Conservation (phyloP, 306 rosid genomes). For the Albizia julibrissin region DNA sequence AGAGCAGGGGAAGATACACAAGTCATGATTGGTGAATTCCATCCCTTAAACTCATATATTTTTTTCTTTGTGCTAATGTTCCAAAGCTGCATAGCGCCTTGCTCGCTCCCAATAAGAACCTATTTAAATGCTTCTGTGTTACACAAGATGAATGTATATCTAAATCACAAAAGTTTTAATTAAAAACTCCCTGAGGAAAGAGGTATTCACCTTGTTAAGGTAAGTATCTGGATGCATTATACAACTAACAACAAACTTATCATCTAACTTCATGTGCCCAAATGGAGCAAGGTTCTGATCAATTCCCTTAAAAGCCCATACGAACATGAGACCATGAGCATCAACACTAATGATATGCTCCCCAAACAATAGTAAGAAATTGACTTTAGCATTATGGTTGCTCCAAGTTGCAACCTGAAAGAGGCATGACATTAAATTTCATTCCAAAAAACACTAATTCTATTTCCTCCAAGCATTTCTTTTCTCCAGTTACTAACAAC, state of each 20-base stretch:
- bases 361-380: constrained; percentile 72
- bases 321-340: constrained; percentile 58
- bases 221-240: constrained; percentile 93
- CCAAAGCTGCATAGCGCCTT: constrained; percentile 93
- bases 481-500: background rate
- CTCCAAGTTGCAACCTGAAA: constrained; percentile 81
- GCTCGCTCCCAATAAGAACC: constrained; percentile 87
- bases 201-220: constrained; percentile 72
- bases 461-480: background rate
- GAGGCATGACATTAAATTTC: constrained; percentile 1
- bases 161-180: constrained; percentile 7
- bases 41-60: constrained; percentile 85
- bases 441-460: background rate
- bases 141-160: background rate
- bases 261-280: constrained; percentile 58
- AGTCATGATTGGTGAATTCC: constrained; percentile 76
- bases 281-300: constrained; percentile 56
- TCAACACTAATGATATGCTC: constrained; percentile 79
- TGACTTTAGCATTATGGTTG: constrained; percentile 68
- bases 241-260: constrained; percentile 59
- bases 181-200: constrained; percentile 9
- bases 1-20: constrained; percentile 91
- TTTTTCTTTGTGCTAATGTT: constrained; percentile 81
- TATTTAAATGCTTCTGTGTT: constrained; percentile 41
- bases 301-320: constrained; percentile 81